Conservation (phyloP, 768 basidiomycete genomes). For the Symmetrospora coprosmae region DNA sequence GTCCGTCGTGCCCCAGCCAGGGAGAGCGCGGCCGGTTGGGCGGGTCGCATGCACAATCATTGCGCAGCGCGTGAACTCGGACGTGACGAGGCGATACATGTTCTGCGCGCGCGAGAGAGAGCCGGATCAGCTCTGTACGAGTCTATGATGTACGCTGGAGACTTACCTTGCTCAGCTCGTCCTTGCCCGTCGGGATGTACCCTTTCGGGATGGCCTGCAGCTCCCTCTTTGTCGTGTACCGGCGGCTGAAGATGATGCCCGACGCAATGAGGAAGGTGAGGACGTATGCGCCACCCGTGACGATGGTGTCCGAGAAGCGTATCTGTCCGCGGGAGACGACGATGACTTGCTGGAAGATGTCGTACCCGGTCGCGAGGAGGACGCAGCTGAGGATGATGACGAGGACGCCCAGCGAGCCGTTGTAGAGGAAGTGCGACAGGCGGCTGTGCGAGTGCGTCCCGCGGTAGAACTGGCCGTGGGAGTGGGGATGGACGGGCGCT, state of each 20-base stretch:
- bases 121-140: neutral
- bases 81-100: conserved; percentile 2
- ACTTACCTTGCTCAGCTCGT: conserved; percentile 19
- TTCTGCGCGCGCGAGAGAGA: neutral
- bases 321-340: neutral
- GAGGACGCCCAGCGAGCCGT: neutral
- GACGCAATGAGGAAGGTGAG: neutral
- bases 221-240: conserved; percentile 12
- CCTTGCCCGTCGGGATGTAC: conserved; percentile 13
- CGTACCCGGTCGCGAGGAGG: conserved; percentile 14
- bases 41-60: conserved; percentile 12
- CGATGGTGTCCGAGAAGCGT: conserved; percentile 6
- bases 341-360: conserved; percentile 20
- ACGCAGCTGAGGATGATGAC: conserved; percentile 6
- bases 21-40: neutral
- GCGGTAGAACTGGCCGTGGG: no score
- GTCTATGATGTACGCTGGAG: neutral
- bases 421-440: conserved; percentile 5
- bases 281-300: conserved; percentile 18
- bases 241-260: conserved; percentile 8
- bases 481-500: no score
- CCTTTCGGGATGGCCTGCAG: conserved; percentile 21
- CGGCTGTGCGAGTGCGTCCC: neutral
- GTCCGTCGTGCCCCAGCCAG: conserved; percentile 15
- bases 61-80: conserved; percentile 13